Percentiles rank a stretch among this genome's conserved stretches.
Evolutionary conservation across 805 yeast species (phyloP).

Genomic region (Scheffersomyces stipitis): DNA sequence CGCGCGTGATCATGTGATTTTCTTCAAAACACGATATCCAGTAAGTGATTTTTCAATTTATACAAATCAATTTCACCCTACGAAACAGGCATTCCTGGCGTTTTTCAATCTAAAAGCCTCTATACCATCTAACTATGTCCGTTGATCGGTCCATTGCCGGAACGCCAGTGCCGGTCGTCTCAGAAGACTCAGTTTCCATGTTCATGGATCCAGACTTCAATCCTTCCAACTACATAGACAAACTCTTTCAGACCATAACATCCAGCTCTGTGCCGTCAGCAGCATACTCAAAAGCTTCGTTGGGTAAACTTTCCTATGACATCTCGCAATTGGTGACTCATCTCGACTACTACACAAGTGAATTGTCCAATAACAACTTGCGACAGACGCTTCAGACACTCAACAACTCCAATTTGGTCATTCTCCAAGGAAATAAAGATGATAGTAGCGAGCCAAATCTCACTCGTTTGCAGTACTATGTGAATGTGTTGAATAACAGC

Average conservation of each 20-base stretch:
- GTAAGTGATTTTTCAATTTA: too few relatives aligned
- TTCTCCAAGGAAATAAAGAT: constrained; percentile 36
- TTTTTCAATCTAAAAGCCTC: too few relatives aligned
- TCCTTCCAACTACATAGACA: constrained; percentile 65
- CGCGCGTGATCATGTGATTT: too few relatives aligned
- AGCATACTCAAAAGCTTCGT: constrained; percentile 30
- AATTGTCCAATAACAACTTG: constrained; percentile 50
- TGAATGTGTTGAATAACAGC: constrained; percentile 59
- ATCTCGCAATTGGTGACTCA: constrained; percentile 55
- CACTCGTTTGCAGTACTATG: constrained; percentile 64
- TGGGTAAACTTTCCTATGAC: constrained; percentile 45
- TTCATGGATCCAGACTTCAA: constrained; percentile 67
- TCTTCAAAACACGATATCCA: too few relatives aligned
- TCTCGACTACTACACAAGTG: constrained; percentile 62
- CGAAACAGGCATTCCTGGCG: too few relatives aligned
- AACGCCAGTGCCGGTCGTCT: constrained; percentile 3
- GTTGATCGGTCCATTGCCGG: background rate
- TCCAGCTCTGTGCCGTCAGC: constrained; percentile 12
- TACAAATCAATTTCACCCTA: too few relatives aligned
- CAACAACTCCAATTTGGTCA: constrained; percentile 39
- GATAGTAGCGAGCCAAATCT: constrained; percentile 22
- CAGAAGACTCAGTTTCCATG: constrained; percentile 53
- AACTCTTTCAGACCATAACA: constrained; percentile 48
- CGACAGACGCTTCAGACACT: constrained; percentile 49
- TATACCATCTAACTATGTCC: too few relatives aligned